These are phyloP conservation scores for Metschnikowia drakensbergensis DNA, from an alignment of 805 yeast species.

Conservation along the genomic window DNA sequence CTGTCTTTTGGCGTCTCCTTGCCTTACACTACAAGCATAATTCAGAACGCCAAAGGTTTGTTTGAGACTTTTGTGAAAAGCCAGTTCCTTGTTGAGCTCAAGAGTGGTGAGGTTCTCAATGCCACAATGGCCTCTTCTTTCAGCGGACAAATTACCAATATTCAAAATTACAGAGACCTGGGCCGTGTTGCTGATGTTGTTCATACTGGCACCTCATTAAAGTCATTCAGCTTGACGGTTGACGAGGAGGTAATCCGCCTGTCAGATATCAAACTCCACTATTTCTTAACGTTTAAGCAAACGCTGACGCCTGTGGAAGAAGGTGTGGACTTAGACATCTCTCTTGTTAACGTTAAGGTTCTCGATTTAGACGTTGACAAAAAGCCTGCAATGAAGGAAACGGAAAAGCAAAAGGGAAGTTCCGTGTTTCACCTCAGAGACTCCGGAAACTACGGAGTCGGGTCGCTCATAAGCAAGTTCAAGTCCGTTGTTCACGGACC, in stretches of 20 bases:
- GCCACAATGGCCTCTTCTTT: conserved; percentile 28
- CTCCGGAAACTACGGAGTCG: conserved; percentile 47
- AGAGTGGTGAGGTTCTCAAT: conserved; percentile 33
- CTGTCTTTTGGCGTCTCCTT: conserved; percentile 31
- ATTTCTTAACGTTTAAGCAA: conserved; percentile 28
- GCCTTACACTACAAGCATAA: conserved; percentile 34
- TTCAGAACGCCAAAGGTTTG: conserved; percentile 37
- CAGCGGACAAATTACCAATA: conserved; percentile 32
- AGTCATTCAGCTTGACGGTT: conserved; percentile 21
- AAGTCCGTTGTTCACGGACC: conserved; percentile 18
- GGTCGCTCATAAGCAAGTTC: conserved; percentile 33
- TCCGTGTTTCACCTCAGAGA: conserved; percentile 42
- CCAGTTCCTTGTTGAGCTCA: conserved; percentile 33
- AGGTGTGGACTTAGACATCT: conserved; percentile 26
- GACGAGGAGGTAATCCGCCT: conserved; percentile 18
- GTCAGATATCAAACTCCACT: conserved; percentile 19
- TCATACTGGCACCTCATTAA: conserved; percentile 20
- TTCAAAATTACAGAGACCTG: conserved; percentile 32
- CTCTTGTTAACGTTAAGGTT: conserved; percentile 20
- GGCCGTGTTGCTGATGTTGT: conserved; percentile 40
- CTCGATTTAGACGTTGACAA: conserved; percentile 18
- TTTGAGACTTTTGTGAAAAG: conserved; percentile 33
- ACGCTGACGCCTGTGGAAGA: conserved; percentile 15
- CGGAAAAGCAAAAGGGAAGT: conserved; percentile 41
- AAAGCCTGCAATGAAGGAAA: conserved; percentile 20